Evolutionary conservation across 1,284 basidiomycete genomes (phyloP).

Genomic region (Pyrrhoderma lamaoense): DNA sequence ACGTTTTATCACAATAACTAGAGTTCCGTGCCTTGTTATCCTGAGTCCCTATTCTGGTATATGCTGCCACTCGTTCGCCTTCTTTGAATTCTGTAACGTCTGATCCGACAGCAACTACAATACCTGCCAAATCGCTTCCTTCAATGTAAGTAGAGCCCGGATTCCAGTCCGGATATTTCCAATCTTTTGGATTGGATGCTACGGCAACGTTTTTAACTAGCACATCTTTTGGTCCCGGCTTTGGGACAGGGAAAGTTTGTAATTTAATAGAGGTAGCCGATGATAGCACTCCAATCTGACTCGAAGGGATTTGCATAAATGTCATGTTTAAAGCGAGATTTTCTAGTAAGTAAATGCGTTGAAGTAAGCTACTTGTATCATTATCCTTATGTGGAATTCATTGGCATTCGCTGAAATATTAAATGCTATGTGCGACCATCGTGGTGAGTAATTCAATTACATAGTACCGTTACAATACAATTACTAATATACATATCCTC

Average conservation of each 20-base stretch:
- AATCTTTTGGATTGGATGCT: conserved; percentile 29
- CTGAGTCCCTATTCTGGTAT: conserved; percentile 22
- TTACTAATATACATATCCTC: too few species aligned
- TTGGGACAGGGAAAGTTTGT: conserved; percentile 15
- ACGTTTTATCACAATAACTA: not conserved
- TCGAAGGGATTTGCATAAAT: not conserved
- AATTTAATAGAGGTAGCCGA: conserved; percentile 5
- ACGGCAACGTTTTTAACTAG: conserved; percentile 29
- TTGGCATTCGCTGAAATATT: too few species aligned
- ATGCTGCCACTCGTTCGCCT: conserved; percentile 22
- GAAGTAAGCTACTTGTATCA: not conserved
- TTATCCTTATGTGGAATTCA: not conserved
- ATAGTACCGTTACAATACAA: too few species aligned
- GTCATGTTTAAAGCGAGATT: not conserved
- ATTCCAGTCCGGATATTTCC: conserved; percentile 22
- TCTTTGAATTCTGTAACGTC: conserved; percentile 18
- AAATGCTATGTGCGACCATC: too few species aligned
- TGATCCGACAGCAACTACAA: conserved; percentile 16
- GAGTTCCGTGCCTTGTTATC: conserved; percentile 6
- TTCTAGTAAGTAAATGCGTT: not conserved
- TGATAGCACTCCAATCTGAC: conserved; percentile 12
- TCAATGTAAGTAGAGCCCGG: conserved; percentile 17
- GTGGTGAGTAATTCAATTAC: too few species aligned
- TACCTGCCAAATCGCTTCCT: conserved; percentile 19
- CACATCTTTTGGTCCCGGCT: conserved; percentile 23